Percentiles rank a stretch among this genome's conserved stretches.
Evolutionary conservation across 768 basidiomycete genomes (phyloP).

Genomic region (Lentinula detonsa): DNA sequence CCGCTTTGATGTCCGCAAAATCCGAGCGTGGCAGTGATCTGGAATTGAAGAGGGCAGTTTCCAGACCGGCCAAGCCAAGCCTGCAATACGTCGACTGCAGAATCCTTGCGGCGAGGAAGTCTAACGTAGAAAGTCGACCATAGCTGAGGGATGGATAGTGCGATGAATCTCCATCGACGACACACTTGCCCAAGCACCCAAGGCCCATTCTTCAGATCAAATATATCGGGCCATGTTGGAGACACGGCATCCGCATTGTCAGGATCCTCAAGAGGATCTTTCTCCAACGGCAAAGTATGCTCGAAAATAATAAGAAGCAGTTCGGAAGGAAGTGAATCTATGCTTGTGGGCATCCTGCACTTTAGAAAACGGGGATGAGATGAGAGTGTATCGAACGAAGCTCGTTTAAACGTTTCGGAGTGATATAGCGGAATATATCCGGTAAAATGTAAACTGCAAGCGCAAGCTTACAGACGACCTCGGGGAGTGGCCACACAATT

Average conservation of each 20-base stretch:
- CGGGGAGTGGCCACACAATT: not conserved
- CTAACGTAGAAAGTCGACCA: not conserved
- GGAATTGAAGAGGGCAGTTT: not conserved
- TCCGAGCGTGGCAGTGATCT: not conserved
- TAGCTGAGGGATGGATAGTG: not conserved
- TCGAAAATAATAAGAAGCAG: not conserved
- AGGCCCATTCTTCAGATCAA: not conserved
- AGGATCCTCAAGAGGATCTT: not conserved
- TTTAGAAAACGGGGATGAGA: not conserved
- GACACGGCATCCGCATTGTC: not conserved
- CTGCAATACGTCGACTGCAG: not conserved
- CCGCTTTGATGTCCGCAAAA: not conserved
- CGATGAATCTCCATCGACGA: not conserved
- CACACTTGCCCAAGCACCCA: constrained; percentile 4
- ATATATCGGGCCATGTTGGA: not conserved
- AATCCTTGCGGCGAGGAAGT: not conserved
- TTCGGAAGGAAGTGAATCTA: not conserved
- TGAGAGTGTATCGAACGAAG: not conserved
- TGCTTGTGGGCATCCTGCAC: not conserved
- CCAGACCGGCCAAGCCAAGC: not conserved
- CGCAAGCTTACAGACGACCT: not conserved
- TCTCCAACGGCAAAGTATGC: not conserved
- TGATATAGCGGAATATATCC: not conserved
- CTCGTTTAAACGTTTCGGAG: not conserved
- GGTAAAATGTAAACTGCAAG: not conserved